A percentile compares a stretch with the other conserved stretches of the same genome.
Evolutionary conservation across 2,329 filamentous ascomycete genomes (phyloP).

Genomic region (Penicillium sp.): DNA sequence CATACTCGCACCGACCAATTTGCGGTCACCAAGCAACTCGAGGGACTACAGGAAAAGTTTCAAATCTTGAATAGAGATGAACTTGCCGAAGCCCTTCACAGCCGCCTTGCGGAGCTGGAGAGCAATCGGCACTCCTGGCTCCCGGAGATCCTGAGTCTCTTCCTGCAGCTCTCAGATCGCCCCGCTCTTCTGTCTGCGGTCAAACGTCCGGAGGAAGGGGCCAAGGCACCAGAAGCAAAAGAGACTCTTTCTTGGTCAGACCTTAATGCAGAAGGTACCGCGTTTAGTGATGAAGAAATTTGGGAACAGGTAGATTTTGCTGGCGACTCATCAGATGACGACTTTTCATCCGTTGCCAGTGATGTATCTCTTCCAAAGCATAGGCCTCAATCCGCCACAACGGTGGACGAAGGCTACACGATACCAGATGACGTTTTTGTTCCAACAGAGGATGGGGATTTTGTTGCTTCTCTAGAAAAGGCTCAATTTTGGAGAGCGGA

Average conservation of each 20-base stretch:
- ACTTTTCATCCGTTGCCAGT: conserved; percentile 36
- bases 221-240: conserved; percentile 42
- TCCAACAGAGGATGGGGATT: conserved; percentile 30
- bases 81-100: conserved; percentile 67
- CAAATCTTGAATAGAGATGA: conserved; percentile 75
- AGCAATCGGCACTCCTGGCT: conserved; percentile 61
- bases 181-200: conserved; percentile 70
- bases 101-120: conserved; percentile 61
- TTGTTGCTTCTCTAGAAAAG: conserved; percentile 43
- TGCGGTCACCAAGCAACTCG: conserved; percentile 63
- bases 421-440: conserved; percentile 37
- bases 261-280: conserved; percentile 72
- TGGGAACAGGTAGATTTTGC: conserved; percentile 44
- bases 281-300: conserved; percentile 52
- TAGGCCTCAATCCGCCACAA: conserved; percentile 29
- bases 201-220: conserved; percentile 60
- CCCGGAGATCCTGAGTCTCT: conserved; percentile 74
- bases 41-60: conserved; percentile 83
- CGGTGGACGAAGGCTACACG: conserved; percentile 34
- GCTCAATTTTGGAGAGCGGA: conserved; percentile 51
- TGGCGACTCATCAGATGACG: conserved; percentile 42
- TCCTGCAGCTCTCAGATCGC: conserved; percentile 78
- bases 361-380: conserved; percentile 31
- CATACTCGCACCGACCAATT: conserved; percentile 73
- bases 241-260: conserved; percentile 72